These are phyloP conservation scores for Cornus kousa DNA, from an alignment of 148 eudicot species.

Conservation along the genomic window DNA sequence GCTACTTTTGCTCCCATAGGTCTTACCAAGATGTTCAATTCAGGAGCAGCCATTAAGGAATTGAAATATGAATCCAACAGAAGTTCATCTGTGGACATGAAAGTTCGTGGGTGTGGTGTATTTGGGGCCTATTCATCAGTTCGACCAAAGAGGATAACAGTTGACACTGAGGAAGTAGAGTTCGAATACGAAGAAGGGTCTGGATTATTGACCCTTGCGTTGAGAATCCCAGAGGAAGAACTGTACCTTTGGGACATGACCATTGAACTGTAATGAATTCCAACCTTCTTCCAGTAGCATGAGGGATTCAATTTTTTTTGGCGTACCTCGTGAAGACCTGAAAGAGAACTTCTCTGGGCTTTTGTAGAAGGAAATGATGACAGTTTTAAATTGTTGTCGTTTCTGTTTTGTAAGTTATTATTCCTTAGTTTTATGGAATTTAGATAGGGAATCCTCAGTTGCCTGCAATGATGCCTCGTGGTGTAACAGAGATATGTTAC, in stretches of 20 bases:
- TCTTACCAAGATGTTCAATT: slow-evolving; percentile 68
- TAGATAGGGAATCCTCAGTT: too few relatives aligned
- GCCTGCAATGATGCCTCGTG: too few relatives aligned
- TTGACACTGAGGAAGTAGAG: slow-evolving; percentile 41
- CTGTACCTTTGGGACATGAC: slow-evolving; percentile 57
- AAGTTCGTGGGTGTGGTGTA: slow-evolving; percentile 62
- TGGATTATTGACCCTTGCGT: slow-evolving; percentile 46
- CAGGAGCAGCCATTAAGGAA: slow-evolving; percentile 74
- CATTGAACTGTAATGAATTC: slow-evolving; percentile 33
- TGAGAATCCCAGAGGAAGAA: slow-evolving; percentile 52
- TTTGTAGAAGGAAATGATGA: not conserved
- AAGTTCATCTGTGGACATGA: slow-evolving; percentile 30
- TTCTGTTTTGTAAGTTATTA: not conserved
- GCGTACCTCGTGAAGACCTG: not conserved
- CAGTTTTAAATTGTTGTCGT: not conserved
- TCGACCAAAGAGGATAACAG: slow-evolving; percentile 50
- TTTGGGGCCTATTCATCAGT: slow-evolving; percentile 74
- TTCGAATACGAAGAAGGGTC: slow-evolving; percentile 50
- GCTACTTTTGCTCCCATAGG: slow-evolving; percentile 67
- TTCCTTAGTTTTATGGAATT: not conserved
- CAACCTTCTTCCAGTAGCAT: not conserved
- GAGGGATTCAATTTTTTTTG: not conserved
- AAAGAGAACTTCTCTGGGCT: not conserved
- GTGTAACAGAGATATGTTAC: too few relatives aligned
- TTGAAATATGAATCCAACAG: slow-evolving; percentile 41